phyloP scores from a whole-genome alignment of 805 yeast species.

The Teunomyces kruisii region DNA sequence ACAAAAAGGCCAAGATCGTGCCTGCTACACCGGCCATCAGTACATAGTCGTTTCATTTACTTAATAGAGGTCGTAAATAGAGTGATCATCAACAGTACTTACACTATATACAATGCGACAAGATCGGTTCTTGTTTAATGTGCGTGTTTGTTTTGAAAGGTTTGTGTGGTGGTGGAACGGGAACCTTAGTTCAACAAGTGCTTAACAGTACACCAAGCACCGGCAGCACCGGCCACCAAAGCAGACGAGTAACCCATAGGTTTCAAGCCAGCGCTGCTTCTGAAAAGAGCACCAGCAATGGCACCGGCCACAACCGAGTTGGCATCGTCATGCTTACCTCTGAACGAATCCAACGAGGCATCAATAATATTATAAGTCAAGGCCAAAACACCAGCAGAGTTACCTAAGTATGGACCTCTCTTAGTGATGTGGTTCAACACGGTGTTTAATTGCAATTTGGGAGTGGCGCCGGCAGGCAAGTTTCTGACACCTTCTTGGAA shows the following conservation, averaged over 20 bases:
- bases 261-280: conserved; percentile 77
- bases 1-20: not conserved
- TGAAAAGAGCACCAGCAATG: conserved; percentile 86
- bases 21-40: not conserved
- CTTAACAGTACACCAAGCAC: conserved; percentile 88
- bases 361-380: conserved; percentile 83
- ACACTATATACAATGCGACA: not conserved
- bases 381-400: conserved; percentile 92
- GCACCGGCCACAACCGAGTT: conserved; percentile 91
- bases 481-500: conserved; percentile 79
- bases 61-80: conserved; percentile 2
- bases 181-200: conserved; percentile 18
- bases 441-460: conserved; percentile 83
- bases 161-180: too few relatives aligned
- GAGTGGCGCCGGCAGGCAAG: conserved; percentile 73
- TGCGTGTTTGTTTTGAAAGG: too few relatives aligned
- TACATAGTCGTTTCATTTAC: not conserved
- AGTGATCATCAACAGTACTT: not conserved
- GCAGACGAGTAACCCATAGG: conserved; percentile 89
- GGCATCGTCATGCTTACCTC: conserved; percentile 85
- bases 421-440: conserved; percentile 88
- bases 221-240: conserved; percentile 86
- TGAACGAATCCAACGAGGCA: conserved; percentile 69
- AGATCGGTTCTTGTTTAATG: not conserved
- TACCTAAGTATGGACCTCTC: conserved; percentile 95